Base-by-base conservation (phyloP, 164 flowering plant genomes). In the Kalanchoe fedtschenkoi region DNA sequence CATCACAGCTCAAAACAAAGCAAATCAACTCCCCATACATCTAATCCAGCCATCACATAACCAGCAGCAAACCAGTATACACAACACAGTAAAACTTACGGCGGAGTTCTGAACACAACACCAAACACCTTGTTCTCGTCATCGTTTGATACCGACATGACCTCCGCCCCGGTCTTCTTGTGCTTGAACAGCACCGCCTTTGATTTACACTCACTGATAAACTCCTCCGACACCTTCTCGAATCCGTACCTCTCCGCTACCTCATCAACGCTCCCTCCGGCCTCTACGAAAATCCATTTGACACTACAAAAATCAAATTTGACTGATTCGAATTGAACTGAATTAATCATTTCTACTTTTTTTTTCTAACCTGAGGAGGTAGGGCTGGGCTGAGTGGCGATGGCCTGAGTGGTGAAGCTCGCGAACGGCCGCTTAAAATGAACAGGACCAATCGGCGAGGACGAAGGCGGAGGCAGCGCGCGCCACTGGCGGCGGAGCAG, bases 51-150 rank as follows among this genome's bases (percentile, higher is more conserved):
- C n/a, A n/a, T n/a, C n/a, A n/a, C n/a, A n/a, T n/a, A n/a, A n/a
- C n/a, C n/a, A n/a, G n/a, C n/a, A n/a, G n/a, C n/a, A n/a, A n/a
- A n/a, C n/a, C n/a, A n/a, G n/a, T n/a, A n/a, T n/a, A n/a, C n/a
- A n/a, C n/a, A n/a, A n/a, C n/a, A 24, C 34, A 0, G 7, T 22
- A 16, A 44, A 9, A 86, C 96, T 85, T 74, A 91, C 96, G 98
- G 98, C 6, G 98, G 98, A 30, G 97, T 93, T 1, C 99, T 79
- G 55, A 95, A 83, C 66, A 91, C 96, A 57, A 95, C 74, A 34
- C 99, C 99, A 44, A 95, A 95, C 32, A 88, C 96, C 75, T 95
- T 95, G 53, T 95, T 95, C 91, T 95, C 99, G 66, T 91, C 99
- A 44, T 87, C 87, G 62, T 88, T 95, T 0, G 83, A 70, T 6